Base-by-base conservation (phyloP, 768 basidiomycete genomes). In the Boletus rubescentipes region DNA sequence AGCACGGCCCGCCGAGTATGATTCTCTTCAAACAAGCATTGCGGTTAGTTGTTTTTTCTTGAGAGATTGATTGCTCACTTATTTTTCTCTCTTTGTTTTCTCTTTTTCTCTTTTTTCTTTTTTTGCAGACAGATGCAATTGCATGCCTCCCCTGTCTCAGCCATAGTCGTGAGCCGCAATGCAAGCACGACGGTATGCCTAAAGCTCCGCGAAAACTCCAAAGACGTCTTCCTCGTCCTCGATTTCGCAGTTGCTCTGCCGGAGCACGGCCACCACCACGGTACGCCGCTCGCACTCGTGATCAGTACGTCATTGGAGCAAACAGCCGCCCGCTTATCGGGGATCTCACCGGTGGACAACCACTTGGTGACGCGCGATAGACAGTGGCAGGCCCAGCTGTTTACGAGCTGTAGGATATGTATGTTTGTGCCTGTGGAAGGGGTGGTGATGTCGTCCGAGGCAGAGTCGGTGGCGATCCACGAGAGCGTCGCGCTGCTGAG, bases 351-450 rank as follows among this genome's bases (percentile, higher is more conserved):
- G 2, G 68, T 79, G 39, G 83, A 85, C 51, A 66, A 72, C 45
- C 63, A 61, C 32, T 48, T 81, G 45, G 59, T 83, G 26, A 61
- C 66, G 16, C 78, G 80, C 51, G 66, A 68, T 32, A 60, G 80
- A 48, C 78, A 79, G 55, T 87, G 85, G 84, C 82, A 87, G 56
- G 78, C 83, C 0, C 82, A 85, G 56, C 77, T 85, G 9, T 74
- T 86, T 40, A 67, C 73, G 9, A 76, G 80, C 55, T 85, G 76
- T 62, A 83, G 81, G n/a, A 83, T 79, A 7, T 80, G 85, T 49
- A 71, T 79, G 53, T 78, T 87, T 58, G 65, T 75, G 15, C 73
- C 81, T 0, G 71, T 60, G 11, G 54, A 57, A 16, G 42, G 53
- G 35, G 45, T 50, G 14, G n/a, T 34, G 16, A 59, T 63, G 20